Conservation (phyloP, 768 basidiomycete species). For the Boletus speciosus region DNA sequence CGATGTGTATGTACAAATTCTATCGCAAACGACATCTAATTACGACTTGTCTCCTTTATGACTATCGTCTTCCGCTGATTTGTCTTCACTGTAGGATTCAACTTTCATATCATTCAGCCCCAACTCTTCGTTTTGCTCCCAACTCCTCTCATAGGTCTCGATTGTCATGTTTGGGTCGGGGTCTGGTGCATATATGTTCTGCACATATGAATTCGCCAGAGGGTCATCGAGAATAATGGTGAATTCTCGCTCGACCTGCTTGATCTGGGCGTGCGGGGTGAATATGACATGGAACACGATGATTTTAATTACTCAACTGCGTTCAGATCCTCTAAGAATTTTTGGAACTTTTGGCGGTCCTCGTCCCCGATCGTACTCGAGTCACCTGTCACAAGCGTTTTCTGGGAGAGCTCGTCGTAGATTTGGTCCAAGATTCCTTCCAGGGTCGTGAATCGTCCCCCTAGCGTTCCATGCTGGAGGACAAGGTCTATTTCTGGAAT, state of each 20-base stretch:
- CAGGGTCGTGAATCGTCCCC: conserved; percentile 95
- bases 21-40: not conserved
- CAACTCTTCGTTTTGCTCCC: conserved; percentile 91
- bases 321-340: conserved; percentile 75
- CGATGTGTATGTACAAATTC: not conserved
- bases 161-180: conserved; percentile 91
- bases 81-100: conserved; percentile 38
- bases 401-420: conserved; percentile 90
- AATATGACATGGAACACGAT: not conserved
- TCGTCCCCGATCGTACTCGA: conserved; percentile 39
- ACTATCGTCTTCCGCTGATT: not conserved
- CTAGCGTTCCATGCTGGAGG: conserved; percentile 89
- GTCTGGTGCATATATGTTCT: conserved; percentile 97
- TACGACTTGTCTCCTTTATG: not conserved
- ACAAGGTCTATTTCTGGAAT: conserved; percentile 96
- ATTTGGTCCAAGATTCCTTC: conserved; percentile 94
- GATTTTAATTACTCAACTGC: conserved; percentile 44
- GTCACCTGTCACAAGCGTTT: conserved; percentile 77
- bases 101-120: conserved; percentile 90
- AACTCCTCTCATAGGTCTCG: conserved; percentile 78
- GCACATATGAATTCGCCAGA: conserved; percentile 90
- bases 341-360: conserved; percentile 60
- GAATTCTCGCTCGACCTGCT: conserved; percentile 74
- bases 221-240: conserved; percentile 96
- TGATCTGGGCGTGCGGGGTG: conserved; percentile 48